Evolutionary conservation across 768 basidiomycete species (phyloP).

Genomic region (Mycena polygramma): DNA sequence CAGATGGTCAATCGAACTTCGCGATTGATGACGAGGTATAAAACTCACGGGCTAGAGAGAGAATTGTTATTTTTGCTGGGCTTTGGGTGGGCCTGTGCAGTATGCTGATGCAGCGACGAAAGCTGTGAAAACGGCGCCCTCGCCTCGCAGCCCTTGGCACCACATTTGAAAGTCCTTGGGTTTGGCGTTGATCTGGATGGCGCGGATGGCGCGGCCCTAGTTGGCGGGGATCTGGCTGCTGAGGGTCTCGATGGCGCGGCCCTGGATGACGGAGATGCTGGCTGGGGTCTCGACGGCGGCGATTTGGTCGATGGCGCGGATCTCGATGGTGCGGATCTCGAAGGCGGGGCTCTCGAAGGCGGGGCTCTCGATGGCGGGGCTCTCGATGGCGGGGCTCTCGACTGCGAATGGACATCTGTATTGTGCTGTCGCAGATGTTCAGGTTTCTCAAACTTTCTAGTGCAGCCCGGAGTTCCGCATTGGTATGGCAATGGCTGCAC

Average conservation of each 20-base stretch:
- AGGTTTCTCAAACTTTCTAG: slow-evolving; percentile 16
- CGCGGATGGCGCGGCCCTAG: no score
- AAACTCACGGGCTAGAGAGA: background rate
- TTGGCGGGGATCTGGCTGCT: no score
- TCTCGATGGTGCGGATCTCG: no score
- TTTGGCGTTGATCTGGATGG: no score
- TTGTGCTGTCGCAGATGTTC: slow-evolving; percentile 17
- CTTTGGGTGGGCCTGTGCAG: slow-evolving; percentile 1
- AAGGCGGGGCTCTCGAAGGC: background rate
- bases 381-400: slow-evolving; percentile 13
- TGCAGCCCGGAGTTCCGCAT: slow-evolving; percentile 20
- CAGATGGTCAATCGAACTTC: slow-evolving; percentile 10
- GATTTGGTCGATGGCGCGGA: no score
- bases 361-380: no score
- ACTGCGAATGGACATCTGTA: slow-evolving; percentile 8
- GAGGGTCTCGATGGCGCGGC: no score
- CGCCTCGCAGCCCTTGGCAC: no score
- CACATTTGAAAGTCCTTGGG: slow-evolving; percentile 3
- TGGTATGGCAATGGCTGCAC: slow-evolving; percentile 18
- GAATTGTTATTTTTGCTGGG: slow-evolving; percentile 6
- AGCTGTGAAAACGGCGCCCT: background rate
- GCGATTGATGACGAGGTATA: background rate
- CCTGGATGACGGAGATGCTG: no score
- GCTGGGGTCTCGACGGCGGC: background rate
- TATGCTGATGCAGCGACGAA: slow-evolving; percentile 15